Percentiles rank a stretch among this genome's conserved stretches.
phyloP scores from a whole-genome alignment of 2,329 filamentous ascomycete genomes.

The Pseudocercospora pini-densiflorae region DNA sequence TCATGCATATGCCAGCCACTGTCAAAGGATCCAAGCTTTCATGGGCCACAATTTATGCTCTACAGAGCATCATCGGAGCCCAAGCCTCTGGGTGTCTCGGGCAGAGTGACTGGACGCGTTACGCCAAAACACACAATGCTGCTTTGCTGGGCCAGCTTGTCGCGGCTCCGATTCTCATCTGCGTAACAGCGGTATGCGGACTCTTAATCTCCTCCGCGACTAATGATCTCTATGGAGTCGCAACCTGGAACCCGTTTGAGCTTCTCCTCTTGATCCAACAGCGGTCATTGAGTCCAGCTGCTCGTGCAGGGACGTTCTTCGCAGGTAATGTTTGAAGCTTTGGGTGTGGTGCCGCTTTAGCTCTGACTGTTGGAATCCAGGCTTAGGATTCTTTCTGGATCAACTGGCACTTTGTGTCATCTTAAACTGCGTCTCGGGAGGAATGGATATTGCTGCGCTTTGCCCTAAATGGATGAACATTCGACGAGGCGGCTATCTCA shows the following conservation, averaged over 20 bases:
- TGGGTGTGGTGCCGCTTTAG: not conserved
- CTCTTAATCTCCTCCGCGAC: conserved; percentile 38
- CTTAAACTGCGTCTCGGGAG: conserved; percentile 47
- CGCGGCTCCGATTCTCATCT: conserved; percentile 37
- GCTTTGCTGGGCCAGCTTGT: conserved; percentile 36
- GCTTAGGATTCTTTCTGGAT: conserved; percentile 33
- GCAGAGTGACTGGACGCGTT: conserved; percentile 31
- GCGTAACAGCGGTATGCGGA: conserved; percentile 21
- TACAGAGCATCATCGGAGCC: conserved; percentile 24
- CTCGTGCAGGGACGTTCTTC: conserved; percentile 38
- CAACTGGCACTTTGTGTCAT: conserved; percentile 40
- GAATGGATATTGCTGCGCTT: conserved; percentile 48
- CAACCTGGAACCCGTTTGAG: conserved; percentile 36
- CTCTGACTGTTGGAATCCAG: not conserved
- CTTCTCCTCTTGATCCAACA: conserved; percentile 31
- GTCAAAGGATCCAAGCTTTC: conserved; percentile 18
- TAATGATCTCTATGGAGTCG: conserved; percentile 28
- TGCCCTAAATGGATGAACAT: conserved; percentile 50
- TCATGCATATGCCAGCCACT: conserved; percentile 22
- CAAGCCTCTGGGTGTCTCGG: conserved; percentile 23
- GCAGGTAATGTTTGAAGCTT: conserved; percentile 21
- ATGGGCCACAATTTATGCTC: conserved; percentile 22
- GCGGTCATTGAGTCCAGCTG: conserved; percentile 26
- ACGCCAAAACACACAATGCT: conserved; percentile 27
- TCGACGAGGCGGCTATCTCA: conserved; percentile 46